Evolutionary conservation across 2,329 filamentous ascomycete genomes (phyloP).

Genomic region (Lomentospora prolificans): DNA sequence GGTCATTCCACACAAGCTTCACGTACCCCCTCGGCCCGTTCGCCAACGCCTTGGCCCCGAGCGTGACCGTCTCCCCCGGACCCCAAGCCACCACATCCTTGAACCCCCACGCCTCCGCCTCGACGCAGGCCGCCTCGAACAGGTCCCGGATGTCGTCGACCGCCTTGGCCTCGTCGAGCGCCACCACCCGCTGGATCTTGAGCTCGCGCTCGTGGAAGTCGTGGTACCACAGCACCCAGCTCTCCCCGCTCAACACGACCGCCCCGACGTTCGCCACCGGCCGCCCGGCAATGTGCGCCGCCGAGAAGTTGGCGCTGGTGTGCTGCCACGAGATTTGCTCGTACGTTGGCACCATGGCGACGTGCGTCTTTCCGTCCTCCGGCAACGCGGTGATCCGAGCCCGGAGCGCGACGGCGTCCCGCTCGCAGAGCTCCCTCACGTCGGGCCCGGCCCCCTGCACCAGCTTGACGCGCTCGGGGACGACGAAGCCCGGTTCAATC

Average conservation of each 20-base stretch:
- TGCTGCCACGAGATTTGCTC: slow-evolving; percentile 23
- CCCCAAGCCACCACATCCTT: slow-evolving; percentile 22
- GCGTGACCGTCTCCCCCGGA: slow-evolving; percentile 18
- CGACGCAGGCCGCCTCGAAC: slow-evolving; percentile 20
- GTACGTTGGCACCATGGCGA: slow-evolving; percentile 22
- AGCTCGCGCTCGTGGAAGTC: slow-evolving; percentile 18
- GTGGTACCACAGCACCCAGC: slow-evolving; percentile 26
- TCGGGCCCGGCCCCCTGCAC: slow-evolving; percentile 13
- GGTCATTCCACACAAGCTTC: slow-evolving; percentile 21
- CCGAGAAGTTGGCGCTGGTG: slow-evolving; percentile 20
- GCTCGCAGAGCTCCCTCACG: slow-evolving; percentile 17
- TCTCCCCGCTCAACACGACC: slow-evolving; percentile 15
- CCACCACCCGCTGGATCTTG: slow-evolving; percentile 2
- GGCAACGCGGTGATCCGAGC: slow-evolving; percentile 13
- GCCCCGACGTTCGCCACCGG: slow-evolving; percentile 15
- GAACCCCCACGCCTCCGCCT: slow-evolving; percentile 20
- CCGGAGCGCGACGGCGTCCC: slow-evolving; percentile 18
- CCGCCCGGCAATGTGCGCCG: slow-evolving; percentile 14
- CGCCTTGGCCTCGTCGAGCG: slow-evolving; percentile 11
- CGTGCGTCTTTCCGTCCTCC: slow-evolving; percentile 16
- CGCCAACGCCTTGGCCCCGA: slow-evolving; percentile 20
- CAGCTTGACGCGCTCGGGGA: slow-evolving; percentile 14
- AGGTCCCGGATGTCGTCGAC: slow-evolving; percentile 16
- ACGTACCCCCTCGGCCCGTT: slow-evolving; percentile 27
- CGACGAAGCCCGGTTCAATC: slow-evolving; percentile 9